Evolutionary conservation across 2,329 filamentous ascomycete species (phyloP).

Genomic region (Didymella exigua): DNA sequence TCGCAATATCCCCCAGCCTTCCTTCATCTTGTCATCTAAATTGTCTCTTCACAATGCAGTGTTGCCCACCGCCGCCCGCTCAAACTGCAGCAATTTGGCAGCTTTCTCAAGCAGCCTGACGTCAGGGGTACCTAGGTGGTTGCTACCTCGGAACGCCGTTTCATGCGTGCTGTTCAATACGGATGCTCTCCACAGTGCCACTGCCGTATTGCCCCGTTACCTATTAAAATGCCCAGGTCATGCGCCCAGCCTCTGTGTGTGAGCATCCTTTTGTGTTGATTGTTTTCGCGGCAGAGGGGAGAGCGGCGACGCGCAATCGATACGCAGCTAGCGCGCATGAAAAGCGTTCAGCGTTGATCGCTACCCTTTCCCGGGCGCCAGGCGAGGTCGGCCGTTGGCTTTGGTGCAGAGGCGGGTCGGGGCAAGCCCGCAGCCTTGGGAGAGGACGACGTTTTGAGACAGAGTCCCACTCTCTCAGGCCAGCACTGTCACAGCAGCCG

Average conservation of each 20-base stretch:
- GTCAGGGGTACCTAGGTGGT: conserved; percentile 19
- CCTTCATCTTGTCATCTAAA: conserved; percentile 19
- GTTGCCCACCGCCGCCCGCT: conserved; percentile 9
- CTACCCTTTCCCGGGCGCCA: conserved; percentile 5
- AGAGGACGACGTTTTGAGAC: conserved; percentile 5
- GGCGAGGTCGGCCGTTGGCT: conserved; percentile 12
- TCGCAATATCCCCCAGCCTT: conserved; percentile 7
- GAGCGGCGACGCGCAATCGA: conserved; percentile 36
- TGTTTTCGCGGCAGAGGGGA: conserved; percentile 3
- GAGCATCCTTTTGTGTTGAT: conserved; percentile 8
- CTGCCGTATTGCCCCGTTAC: conserved; percentile 15
- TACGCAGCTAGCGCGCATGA: conserved; percentile 17
- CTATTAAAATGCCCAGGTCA: conserved; percentile 11
- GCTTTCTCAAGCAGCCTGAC: conserved; percentile 15
- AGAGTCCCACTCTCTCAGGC: too few relatives aligned
- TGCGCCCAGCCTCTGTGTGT: conserved; percentile 8
- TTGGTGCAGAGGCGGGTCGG: conserved; percentile 15
- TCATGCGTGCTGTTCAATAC: conserved; percentile 17
- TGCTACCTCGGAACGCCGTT: conserved; percentile 16
- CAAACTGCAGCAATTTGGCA: conserved; percentile 8
- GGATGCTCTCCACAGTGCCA: conserved; percentile 7
- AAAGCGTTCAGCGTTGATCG: conserved; percentile 7
- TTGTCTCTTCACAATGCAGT: conserved; percentile 10
- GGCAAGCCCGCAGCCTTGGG: conserved; percentile 8
- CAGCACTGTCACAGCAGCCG: neutral